phyloP scores from a whole-genome alignment of 2,329 filamentous ascomycete species.

The Didymella arachidicola region DNA sequence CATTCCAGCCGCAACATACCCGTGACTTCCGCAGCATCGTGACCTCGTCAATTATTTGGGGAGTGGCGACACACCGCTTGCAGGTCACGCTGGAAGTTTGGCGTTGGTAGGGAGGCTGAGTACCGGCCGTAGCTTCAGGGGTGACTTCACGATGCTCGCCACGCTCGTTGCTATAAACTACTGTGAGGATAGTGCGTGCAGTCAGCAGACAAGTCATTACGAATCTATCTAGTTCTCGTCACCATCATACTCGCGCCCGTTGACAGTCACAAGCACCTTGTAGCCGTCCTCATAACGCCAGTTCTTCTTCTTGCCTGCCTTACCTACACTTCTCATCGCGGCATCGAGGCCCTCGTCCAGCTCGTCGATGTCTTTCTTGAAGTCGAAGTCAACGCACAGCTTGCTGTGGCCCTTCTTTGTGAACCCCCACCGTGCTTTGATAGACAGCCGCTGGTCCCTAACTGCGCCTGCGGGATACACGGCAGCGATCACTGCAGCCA shows the following conservation, averaged over 20 bases:
- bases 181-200: slow-evolving; percentile 8
- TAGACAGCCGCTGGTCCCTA: slow-evolving; percentile 45
- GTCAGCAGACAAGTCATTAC: neutral
- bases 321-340: slow-evolving; percentile 43
- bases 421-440: slow-evolving; percentile 36
- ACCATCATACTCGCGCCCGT: slow-evolving; percentile 34
- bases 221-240: slow-evolving; percentile 20
- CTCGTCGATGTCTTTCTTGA: slow-evolving; percentile 36
- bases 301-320: slow-evolving; percentile 52
- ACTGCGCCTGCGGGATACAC: slow-evolving; percentile 69
- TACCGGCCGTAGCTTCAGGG: neutral
- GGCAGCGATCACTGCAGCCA: slow-evolving; percentile 64
- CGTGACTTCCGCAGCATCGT: slow-evolving; percentile 6
- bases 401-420: slow-evolving; percentile 43
- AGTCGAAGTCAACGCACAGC: slow-evolving; percentile 41
- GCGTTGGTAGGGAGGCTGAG: slow-evolving; percentile 15
- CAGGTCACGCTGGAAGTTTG: slow-evolving; percentile 35
- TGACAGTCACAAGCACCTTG: slow-evolving; percentile 41
- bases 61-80: slow-evolving; percentile 36
- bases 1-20: neutral
- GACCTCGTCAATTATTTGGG: slow-evolving; percentile 11
- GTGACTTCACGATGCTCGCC: slow-evolving; percentile 15
- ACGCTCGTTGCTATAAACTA: slow-evolving; percentile 14
- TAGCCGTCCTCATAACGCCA: slow-evolving; percentile 44
- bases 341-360: slow-evolving; percentile 45